Base-by-base conservation (phyloP, 2,329 filamentous ascomycete species). In the Arthrobotrys entomopaga region DNA sequence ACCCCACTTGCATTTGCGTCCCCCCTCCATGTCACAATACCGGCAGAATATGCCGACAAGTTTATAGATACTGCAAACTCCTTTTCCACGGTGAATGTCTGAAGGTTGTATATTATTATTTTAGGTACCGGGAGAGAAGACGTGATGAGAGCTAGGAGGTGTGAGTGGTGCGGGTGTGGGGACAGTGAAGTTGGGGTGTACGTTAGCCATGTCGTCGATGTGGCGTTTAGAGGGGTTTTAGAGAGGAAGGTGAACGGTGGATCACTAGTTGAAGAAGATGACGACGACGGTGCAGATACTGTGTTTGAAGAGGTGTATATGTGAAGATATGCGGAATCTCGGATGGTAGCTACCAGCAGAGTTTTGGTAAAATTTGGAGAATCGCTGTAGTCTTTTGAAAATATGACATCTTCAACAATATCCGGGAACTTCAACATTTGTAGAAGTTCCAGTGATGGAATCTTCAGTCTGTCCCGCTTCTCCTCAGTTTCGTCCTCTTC, bases 61-160 rank as follows among this genome's bases (percentile, higher is more conserved):
- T 89, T 87, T n/a, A 87, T 86, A 19, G 88, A 85, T 77, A 88
- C 82, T 0, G 87, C 88, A 53, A 83, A 87, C 69, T 88, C 86
- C 13, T 88, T 83, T 34, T 84, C 78, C n/a, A 89, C 88, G 1
- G 87, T 87, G 4, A 85, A 85, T 61, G 86, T 84, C 78, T 89
- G 87, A 19, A 89, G 81, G 8, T 85, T 84, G 50, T 87, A 84
- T 42, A 89, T 83, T 26, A 89, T 83, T 3, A 89, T 80, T 77
- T 88, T 89, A 85, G 89, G 86, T 76, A 87, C 84, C 1, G 88
- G 87, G 1, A 87, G 82, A 0, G 86, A 84, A 1, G 86, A 88
- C 0, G 87, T 88, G 10, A 86, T 87, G 5, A 89, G 83, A 0
- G 87, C 88, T 1, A 88, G 76, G 1, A 89, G 78, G 2, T 82